A percentile compares a stretch with the other conserved stretches of the same genome.
These are phyloP conservation scores for Trichoderma pleuroti DNA, from an alignment of 2,329 filamentous ascomycete genomes.

Conservation along the genomic window DNA sequence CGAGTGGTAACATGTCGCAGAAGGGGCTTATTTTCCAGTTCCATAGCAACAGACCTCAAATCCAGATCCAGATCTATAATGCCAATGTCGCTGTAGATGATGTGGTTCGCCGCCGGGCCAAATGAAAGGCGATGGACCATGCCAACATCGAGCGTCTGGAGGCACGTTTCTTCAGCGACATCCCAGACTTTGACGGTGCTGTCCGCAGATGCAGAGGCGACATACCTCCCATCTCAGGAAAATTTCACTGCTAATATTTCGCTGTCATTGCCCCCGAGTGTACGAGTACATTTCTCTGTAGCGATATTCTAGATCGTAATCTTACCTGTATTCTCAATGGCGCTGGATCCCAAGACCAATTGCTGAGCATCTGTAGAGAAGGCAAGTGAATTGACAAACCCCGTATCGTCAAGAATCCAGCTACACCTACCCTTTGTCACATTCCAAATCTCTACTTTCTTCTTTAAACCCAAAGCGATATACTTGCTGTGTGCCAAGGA, in stretches of 20 bases:
- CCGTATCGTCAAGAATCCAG: neutral
- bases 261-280: neutral
- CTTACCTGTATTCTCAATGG: neutral
- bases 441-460: conserved; percentile 10
- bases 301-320: neutral
- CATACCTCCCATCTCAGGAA: neutral
- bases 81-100: conserved; percentile 6
- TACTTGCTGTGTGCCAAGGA: neutral
- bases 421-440: neutral
- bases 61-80: neutral
- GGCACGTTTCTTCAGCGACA: neutral
- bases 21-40: neutral
- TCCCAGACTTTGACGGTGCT: conserved; percentile 16
- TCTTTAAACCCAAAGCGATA: neutral
- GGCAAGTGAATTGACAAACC: neutral
- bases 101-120: neutral
- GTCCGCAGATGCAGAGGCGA: neutral
- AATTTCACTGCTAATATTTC: neutral
- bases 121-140: neutral
- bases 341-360: neutral
- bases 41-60: neutral
- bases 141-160: neutral
- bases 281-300: neutral
- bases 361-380: neutral
- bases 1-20: neutral